These are phyloP conservation scores for Fusarium sp. DNA, from an alignment of 2,329 filamentous ascomycete species.

Conservation along the genomic window DNA sequence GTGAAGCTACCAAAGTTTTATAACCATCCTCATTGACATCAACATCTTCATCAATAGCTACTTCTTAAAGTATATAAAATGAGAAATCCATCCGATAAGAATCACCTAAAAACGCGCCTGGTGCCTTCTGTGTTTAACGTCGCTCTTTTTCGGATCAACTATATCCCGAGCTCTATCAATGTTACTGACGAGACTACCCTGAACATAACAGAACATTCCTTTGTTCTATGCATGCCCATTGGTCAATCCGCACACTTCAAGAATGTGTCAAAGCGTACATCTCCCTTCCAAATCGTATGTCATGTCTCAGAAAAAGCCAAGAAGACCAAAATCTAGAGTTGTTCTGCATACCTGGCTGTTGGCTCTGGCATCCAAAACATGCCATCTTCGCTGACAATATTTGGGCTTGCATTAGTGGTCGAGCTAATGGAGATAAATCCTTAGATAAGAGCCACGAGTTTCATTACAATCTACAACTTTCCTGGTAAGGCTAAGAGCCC, in stretches of 20 bases:
- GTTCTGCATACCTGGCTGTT: no score
- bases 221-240: accelerated
- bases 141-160: accelerated
- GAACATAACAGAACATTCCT: not conserved
- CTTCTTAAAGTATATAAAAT: no score
- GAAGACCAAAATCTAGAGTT: not conserved
- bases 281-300: not conserved
- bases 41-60: no score
- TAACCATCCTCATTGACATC: no score
- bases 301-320: not conserved
- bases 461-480: not conserved
- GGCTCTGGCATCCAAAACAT: no score
- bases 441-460: not conserved
- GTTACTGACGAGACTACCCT: not conserved
- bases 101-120: no score
- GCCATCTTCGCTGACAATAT: accelerated
- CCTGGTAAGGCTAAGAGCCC: not conserved
- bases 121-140: no score
- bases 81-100: no score
- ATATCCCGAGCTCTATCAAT: accelerated
- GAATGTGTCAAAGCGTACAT: not conserved
- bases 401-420: accelerated
- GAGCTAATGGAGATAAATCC: not conserved
- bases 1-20: no score
- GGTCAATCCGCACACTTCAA: accelerated